Base-by-base conservation (phyloP, 2,329 filamentous ascomycete genomes). In the Fusarium domesticum region DNA sequence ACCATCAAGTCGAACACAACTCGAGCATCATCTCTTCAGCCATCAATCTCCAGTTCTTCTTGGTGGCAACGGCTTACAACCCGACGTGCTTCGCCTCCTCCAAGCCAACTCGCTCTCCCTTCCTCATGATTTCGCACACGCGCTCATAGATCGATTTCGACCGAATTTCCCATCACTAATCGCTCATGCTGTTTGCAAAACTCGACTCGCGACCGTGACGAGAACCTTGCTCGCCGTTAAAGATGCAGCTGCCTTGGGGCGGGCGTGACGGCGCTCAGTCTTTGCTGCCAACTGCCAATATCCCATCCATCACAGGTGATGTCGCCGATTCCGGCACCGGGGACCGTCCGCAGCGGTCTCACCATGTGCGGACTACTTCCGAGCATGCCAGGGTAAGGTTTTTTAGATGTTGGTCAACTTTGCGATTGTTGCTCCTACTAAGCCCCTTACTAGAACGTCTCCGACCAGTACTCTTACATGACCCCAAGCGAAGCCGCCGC, bases 401-500 rank as follows among this genome's bases (percentile, higher is more conserved):
- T 25, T 23, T 31, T 5, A 16, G 16, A 19, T 16, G 25, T 31
- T 20, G 38, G 7, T 34, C 32, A 17, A 12, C 18, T 18, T 30
- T 14, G 12, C 16, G 30, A 36, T 10, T 35, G 31, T 38, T 34
- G 16, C 19, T 30, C 23, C 32, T 41, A 39, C 54, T 59, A 47
- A 61, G 42, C 40, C 37, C 23, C 38, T 34, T 37, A 16, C 17
- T 56, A 81, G 76, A 72, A 66, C 40, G 65, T 78, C 35, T 81
- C 82, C 44, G 79, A 84, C 46, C 74, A 81, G 42, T 85, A 73
- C 61, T 77, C 81, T 19, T 73, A 80, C 61, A 78, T 96, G 63
- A 85, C 83, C n/a, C 78, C 85, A 16, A 76, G 84, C 62, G 87
- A 96, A 68, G 85, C 87, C 10, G 90, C 89, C 35, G 76, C 83